phyloP scores from a whole-genome alignment of 2,329 filamentous ascomycete species.

The Fusarium solani-melongenae region DNA sequence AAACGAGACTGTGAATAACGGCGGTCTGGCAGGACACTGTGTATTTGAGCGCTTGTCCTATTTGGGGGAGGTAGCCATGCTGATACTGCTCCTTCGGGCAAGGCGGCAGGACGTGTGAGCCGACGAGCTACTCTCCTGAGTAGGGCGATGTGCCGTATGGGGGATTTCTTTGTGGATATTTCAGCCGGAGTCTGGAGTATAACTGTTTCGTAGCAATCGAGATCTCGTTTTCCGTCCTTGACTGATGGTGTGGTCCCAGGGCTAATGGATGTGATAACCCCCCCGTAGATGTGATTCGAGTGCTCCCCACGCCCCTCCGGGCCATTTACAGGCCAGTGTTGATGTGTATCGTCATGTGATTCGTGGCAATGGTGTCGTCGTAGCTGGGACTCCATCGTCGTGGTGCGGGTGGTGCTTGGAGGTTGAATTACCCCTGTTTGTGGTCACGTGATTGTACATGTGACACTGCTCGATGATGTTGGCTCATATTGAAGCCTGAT shows the following conservation, averaged over 20 bases:
- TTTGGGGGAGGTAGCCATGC: slow-evolving; percentile 45
- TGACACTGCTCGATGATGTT: background rate
- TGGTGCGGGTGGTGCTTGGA: slow-evolving; percentile 20
- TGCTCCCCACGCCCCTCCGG: slow-evolving; percentile 34
- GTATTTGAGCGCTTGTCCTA: slow-evolving; percentile 47
- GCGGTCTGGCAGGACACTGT: slow-evolving; percentile 31
- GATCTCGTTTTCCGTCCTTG: slow-evolving; percentile 34
- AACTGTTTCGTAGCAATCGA: slow-evolving; percentile 41
- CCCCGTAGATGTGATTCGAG: slow-evolving; percentile 41
- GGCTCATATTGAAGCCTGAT: background rate
- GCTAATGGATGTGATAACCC: slow-evolving; percentile 41
- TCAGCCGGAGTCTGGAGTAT: slow-evolving; percentile 38
- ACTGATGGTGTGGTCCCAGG: slow-evolving; percentile 17
- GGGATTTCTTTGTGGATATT: slow-evolving; percentile 36
- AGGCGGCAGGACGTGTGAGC: slow-evolving; percentile 28
- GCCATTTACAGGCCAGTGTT: slow-evolving; percentile 16
- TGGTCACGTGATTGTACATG: slow-evolving; percentile 34
- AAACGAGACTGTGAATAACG: slow-evolving; percentile 27
- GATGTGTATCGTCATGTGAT: slow-evolving; percentile 37
- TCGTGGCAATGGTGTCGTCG: slow-evolving; percentile 25
- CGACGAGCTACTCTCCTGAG: slow-evolving; percentile 36
- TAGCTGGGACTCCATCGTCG: slow-evolving; percentile 3
- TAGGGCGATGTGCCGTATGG: slow-evolving; percentile 30
- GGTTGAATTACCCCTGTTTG: slow-evolving; percentile 30
- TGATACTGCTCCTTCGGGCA: slow-evolving; percentile 47